Percentiles rank a stretch among this genome's conserved stretches.
phyloP scores from a whole-genome alignment of 306 rosid genomes.

The Myrica gale region DNA sequence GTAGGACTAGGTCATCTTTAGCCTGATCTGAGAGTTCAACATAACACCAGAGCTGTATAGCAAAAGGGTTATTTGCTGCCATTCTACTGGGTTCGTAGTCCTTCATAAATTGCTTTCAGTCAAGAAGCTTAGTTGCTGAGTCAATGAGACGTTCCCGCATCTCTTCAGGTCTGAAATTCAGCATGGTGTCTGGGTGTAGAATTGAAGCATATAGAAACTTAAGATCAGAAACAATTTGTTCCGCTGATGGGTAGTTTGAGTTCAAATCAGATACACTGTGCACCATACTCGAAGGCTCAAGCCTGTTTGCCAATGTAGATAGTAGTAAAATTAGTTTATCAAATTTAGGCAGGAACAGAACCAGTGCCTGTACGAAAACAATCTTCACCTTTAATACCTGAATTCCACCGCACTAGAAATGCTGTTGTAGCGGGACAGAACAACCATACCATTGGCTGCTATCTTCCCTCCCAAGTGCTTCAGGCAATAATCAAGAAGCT shows the following conservation, averaged over 20 bases:
- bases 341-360: neutral
- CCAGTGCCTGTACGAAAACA: neutral
- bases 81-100: conserved; percentile 35
- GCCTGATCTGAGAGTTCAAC: conserved; percentile 59
- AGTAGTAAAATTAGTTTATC: no score
- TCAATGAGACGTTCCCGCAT: conserved; percentile 42
- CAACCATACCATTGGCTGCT: conserved; percentile 47
- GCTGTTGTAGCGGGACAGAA: conserved; percentile 48
- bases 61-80: conserved; percentile 11
- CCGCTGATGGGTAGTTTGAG: conserved; percentile 40
- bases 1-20: conserved; percentile 49
- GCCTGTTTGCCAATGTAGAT: conserved; percentile 32
- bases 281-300: conserved; percentile 28
- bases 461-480: conserved; percentile 52
- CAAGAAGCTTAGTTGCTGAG: conserved; percentile 66
- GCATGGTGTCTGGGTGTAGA: conserved; percentile 57
- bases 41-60: conserved; percentile 54
- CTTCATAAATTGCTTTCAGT: conserved; percentile 77
- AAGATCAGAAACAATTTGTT: conserved; percentile 49
- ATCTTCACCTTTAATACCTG: conserved; percentile 38
- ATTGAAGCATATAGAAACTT: conserved; percentile 47
- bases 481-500: conserved; percentile 63
- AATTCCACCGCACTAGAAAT: conserved; percentile 45
- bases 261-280: conserved; percentile 19
- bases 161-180: conserved; percentile 24